Percentiles rank a stretch among this genome's conserved stretches.
phyloP scores from a whole-genome alignment of 495 filamentous ascomycete species.

The Cryomyces antarcticus region DNA sequence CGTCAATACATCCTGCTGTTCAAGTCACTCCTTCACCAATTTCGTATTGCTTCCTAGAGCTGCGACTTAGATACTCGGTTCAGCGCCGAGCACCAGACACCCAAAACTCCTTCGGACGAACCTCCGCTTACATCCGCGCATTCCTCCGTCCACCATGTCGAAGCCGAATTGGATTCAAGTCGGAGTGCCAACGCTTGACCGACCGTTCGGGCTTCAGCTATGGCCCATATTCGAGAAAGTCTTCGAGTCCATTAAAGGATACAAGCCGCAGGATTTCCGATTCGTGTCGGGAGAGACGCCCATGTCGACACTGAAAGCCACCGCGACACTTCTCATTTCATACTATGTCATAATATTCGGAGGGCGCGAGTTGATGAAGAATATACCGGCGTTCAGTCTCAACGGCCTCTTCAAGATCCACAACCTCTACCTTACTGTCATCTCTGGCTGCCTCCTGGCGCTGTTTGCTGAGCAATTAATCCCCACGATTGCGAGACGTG shows the following conservation, averaged over 20 bases:
- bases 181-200: conserved; percentile 53
- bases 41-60: no score
- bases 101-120: background rate
- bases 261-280: conserved; percentile 46
- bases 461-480: conserved; percentile 59
- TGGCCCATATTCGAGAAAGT: conserved; percentile 89
- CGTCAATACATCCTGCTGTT: no score
- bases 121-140: conserved; percentile 2
- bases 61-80: no score
- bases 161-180: conserved; percentile 16
- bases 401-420: conserved; percentile 53
- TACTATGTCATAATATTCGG: conserved; percentile 64
- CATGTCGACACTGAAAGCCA: conserved; percentile 50
- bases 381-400: conserved; percentile 44
- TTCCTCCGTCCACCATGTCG: conserved; percentile 4
- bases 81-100: background rate
- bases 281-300: conserved; percentile 47
- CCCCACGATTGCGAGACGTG: conserved; percentile 42
- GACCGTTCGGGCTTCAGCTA: conserved; percentile 75
- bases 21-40: no score
- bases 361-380: conserved; percentile 53
- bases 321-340: conserved; percentile 37
- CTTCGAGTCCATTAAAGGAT: conserved; percentile 53
- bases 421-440: conserved; percentile 59
- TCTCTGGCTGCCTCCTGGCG: conserved; percentile 43